phyloP scores from a whole-genome alignment of 2,329 filamentous ascomycete species.

The Aspergillus persii region DNA sequence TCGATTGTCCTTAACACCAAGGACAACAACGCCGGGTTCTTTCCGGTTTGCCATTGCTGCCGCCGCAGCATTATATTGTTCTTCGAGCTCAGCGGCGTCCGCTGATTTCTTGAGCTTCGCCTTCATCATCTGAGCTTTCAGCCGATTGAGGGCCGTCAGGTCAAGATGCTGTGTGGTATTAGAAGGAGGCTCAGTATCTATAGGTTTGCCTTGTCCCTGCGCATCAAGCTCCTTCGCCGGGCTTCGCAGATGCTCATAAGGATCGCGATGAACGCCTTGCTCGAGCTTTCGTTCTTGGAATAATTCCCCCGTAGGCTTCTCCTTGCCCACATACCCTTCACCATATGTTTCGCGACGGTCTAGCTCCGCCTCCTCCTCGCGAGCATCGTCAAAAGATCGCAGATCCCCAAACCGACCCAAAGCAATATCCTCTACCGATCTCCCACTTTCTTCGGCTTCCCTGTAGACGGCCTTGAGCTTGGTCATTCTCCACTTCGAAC shows the following conservation, averaged over 20 bases:
- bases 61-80: conserved; percentile 76
- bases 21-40: conserved; percentile 69
- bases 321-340: conserved; percentile 76
- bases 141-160: conserved; percentile 77
- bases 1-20: conserved; percentile 85
- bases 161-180: conserved; percentile 59
- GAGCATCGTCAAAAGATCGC: conserved; percentile 82
- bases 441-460: conserved; percentile 69
- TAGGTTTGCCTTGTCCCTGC: conserved; percentile 55
- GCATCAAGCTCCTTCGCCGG: conserved; percentile 36
- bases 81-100: conserved; percentile 73
- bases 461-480: conserved; percentile 85
- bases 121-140: conserved; percentile 94
- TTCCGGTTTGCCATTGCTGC: conserved; percentile 58
- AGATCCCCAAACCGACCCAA: conserved; percentile 77
- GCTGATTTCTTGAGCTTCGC: conserved; percentile 79
- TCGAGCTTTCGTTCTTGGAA: conserved; percentile 72
- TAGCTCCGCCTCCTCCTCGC: conserved; percentile 89
- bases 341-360: conserved; percentile 82
- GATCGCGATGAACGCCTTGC: conserved; percentile 48
- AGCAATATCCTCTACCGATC: conserved; percentile 77
- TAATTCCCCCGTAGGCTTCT: conserved; percentile 83
- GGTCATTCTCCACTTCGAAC: conserved; percentile 94
- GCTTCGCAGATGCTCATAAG: conserved; percentile 27
- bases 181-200: conserved; percentile 55